Conservation (phyloP, 2,329 filamentous ascomycete species). For the Rosellinia necatrix region DNA sequence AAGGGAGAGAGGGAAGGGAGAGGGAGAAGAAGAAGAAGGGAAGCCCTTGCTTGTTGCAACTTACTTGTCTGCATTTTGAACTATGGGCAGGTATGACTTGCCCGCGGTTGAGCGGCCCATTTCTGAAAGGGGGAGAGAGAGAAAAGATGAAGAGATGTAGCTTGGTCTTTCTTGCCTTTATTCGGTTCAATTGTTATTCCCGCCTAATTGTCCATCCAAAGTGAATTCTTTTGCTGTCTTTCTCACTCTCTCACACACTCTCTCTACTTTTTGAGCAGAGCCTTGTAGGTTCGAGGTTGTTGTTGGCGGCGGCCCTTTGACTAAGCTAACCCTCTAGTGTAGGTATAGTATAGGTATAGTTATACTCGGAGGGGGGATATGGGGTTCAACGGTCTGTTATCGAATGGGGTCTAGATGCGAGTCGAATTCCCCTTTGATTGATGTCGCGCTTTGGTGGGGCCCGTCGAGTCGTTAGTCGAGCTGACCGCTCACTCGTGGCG, state of each 20-base stretch:
- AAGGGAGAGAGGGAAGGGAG: background rate
- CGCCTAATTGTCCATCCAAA: too few species aligned
- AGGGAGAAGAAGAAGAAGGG: background rate
- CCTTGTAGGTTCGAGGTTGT: too few species aligned
- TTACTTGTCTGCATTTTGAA: constrained; percentile 30
- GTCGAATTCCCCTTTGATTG: constrained; percentile 6
- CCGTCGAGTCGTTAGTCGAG: background rate
- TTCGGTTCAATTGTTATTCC: too few species aligned
- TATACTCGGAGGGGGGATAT: too few species aligned
- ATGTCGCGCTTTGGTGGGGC: background rate
- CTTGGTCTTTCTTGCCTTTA: too few species aligned
- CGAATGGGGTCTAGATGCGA: constrained; percentile 17
- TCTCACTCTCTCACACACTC: too few species aligned
- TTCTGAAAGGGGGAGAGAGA: background rate
- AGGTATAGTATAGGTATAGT: too few species aligned
- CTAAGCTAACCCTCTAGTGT: too few species aligned
- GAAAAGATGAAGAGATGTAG: background rate
- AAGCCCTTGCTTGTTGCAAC: constrained; percentile 3
- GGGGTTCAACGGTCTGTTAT: too few species aligned
- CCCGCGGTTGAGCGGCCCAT: constrained; percentile 24
- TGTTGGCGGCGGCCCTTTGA: too few species aligned
- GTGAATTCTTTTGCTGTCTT: too few species aligned
- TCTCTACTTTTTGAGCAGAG: too few species aligned
- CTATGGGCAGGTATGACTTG: constrained; percentile 29
- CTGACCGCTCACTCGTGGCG: background rate